A percentile compares a stretch with the other conserved stretches of the same genome.
Evolutionary conservation across 192 early-diverging fungal genomes (phyloP).

Genomic region (Linnemannia schmuckeri): DNA sequence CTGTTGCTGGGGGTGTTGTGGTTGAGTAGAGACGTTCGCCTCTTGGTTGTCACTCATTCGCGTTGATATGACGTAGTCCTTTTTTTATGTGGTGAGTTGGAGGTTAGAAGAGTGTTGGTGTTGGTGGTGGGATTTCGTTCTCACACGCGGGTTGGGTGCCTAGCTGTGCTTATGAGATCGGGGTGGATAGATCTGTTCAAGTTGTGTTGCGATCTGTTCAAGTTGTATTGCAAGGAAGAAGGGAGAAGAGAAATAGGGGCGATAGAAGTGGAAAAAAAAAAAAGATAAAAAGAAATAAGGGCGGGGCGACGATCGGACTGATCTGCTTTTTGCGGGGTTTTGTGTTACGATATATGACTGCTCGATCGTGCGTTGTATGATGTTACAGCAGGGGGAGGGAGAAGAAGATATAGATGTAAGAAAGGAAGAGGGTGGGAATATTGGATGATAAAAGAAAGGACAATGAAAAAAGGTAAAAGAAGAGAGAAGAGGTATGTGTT

Average conservation of each 20-base stretch:
- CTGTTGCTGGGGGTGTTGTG: background rate
- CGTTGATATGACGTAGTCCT: background rate
- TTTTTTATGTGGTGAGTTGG: background rate
- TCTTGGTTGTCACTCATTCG: background rate
- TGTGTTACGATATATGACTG: background rate
- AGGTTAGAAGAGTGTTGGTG: background rate
- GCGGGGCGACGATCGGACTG: background rate
- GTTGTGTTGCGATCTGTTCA: too few species aligned
- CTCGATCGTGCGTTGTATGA: background rate
- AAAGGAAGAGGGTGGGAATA: background rate
- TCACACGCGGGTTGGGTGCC: too few species aligned
- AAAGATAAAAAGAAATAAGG: background rate
- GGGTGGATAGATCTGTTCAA: too few species aligned
- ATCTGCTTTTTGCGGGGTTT: too few species aligned
- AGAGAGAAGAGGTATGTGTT: background rate
- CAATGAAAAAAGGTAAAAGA: background rate
- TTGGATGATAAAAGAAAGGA: background rate
- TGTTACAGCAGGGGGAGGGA: background rate
- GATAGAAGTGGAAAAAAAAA: background rate
- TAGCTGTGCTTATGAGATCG: too few species aligned
- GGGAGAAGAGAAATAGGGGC: background rate
- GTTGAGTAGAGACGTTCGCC: background rate
- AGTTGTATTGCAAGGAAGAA: too few species aligned
- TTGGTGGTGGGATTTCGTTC: too few species aligned
- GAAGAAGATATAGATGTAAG: background rate